Evolutionary conservation across 1,139 yeast genomes (phyloP).

Genomic region (Pichia sp.): DNA sequence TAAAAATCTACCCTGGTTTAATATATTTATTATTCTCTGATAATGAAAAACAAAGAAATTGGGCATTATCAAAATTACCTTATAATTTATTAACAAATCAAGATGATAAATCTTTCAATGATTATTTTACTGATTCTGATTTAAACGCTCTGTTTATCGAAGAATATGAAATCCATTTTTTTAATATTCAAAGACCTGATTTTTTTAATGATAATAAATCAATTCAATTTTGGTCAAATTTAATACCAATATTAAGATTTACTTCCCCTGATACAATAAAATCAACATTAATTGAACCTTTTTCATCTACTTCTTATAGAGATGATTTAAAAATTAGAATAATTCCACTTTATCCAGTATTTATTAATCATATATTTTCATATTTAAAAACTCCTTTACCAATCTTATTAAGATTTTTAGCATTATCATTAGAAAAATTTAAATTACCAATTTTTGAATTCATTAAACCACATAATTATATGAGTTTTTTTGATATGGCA

Average conservation of each 20-base stretch:
- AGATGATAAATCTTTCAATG: constrained; percentile 6
- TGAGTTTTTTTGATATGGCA: constrained; percentile 50
- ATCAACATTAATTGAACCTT: constrained; percentile 31
- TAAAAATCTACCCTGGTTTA: constrained; percentile 40
- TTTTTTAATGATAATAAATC: constrained; percentile 41
- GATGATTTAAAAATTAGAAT: constrained; percentile 30
- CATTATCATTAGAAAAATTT: constrained; percentile 36
- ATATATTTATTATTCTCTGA: constrained; percentile 52
- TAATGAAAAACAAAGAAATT: constrained; percentile 36
- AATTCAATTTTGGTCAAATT: constrained; percentile 48
- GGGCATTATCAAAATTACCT: constrained; percentile 39
- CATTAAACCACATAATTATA: constrained; percentile 46
- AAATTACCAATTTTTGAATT: constrained; percentile 45
- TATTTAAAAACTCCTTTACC: constrained; percentile 51
- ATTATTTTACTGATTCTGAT: constrained; percentile 23
- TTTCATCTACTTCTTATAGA: constrained; percentile 17
- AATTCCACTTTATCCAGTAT: constrained; percentile 41
- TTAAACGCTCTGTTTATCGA: constrained; percentile 37
- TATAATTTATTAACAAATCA: constrained; percentile 3
- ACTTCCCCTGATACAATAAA: constrained; percentile 38
- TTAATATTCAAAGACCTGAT: constrained; percentile 47
- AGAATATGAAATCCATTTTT: constrained; percentile 49
- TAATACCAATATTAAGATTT: constrained; percentile 37
- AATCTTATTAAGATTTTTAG: constrained; percentile 42
- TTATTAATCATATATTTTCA: constrained; percentile 47